These are phyloP conservation scores for Rubroboletus satanas DNA, from an alignment of 768 basidiomycete genomes.

Conservation along the genomic window DNA sequence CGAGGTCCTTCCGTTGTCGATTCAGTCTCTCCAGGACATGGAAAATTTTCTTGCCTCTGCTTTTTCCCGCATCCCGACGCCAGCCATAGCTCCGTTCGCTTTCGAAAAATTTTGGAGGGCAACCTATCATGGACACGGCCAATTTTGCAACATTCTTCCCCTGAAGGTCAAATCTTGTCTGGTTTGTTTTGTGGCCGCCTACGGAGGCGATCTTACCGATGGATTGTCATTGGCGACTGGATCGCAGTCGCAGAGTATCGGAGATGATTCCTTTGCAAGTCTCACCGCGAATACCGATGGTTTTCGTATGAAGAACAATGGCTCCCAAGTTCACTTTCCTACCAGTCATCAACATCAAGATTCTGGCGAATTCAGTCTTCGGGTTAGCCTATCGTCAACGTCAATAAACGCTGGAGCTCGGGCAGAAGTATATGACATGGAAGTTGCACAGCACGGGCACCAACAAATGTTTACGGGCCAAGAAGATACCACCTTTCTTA, in stretches of 20 bases:
- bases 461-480: neutral
- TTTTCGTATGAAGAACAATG: conserved; percentile 17
- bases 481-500: conserved; percentile 11
- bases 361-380: conserved; percentile 14
- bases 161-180: conserved; percentile 42
- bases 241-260: conserved; percentile 33
- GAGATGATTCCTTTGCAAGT: conserved; percentile 20
- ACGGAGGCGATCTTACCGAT: conserved; percentile 45
- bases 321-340: neutral
- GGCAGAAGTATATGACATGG: neutral
- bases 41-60: conserved; percentile 48
- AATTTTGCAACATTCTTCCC: conserved; percentile 40
- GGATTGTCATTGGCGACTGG: conserved; percentile 38
- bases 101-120: conserved; percentile 59
- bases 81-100: conserved; percentile 47
- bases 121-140: conserved; percentile 44
- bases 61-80: conserved; percentile 45
- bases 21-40: conserved; percentile 37
- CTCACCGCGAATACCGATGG: conserved; percentile 6
- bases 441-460: neutral
- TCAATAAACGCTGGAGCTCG: neutral
- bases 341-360: neutral
- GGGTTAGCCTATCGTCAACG: conserved; percentile 17
- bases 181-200: conserved; percentile 43
- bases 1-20: conserved; percentile 36